Evolutionary conservation across 1,284 basidiomycete genomes (phyloP), one percentile per base, ranked within the genome.

Genomic region (Phellopilus nigrolimitatus): DNA sequence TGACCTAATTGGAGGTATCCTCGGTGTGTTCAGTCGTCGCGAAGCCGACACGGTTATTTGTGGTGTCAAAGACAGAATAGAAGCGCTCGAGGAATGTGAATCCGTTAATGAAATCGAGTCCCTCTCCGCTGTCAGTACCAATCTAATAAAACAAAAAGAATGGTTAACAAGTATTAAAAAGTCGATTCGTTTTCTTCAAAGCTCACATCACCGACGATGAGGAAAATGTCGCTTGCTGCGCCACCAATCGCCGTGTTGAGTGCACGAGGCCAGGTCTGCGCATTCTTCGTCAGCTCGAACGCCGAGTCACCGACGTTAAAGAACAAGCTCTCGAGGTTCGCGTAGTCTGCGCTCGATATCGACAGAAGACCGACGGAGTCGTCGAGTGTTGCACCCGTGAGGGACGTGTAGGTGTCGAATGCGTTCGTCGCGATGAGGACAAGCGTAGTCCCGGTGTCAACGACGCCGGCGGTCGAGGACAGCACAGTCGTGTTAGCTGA

Each of bases 361-460:
- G 47, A 53, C 13, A 60, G 50, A 13, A 60, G 50, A 5, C 57
- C 59, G 10, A 54, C 51, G 8, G 53, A 47, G 21, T 49, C 22
- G 49, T 60, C 57, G 22, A 51, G 7, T 4, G 43, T 49, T 24
- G 55, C 50, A 3, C 56, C 56, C 12, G 56, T 57, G 12, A 51
- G 43, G 9, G 49, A 27, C 34, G 44, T 27, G 47, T 59, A 60
- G 13, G 24, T 25, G 8, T 48, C 24, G 41, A 57, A 59, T 3
- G 57, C 59, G 33, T 60, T 56, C 6, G 53, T 50, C 5, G 58
- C 43, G n/a, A 60, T 22, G 13, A 56, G 45, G 7, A 56, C n/a
- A 3, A 60, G 51, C 6, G 57, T 58, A 10, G 58, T 60, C 30
- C 58, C 58, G 7, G 60, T 62, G 49, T 62, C 62, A 30, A 62